Evolutionary conservation across 495 filamentous ascomycete genomes (phyloP).

Genomic region (Hypoxylon fuscum): DNA sequence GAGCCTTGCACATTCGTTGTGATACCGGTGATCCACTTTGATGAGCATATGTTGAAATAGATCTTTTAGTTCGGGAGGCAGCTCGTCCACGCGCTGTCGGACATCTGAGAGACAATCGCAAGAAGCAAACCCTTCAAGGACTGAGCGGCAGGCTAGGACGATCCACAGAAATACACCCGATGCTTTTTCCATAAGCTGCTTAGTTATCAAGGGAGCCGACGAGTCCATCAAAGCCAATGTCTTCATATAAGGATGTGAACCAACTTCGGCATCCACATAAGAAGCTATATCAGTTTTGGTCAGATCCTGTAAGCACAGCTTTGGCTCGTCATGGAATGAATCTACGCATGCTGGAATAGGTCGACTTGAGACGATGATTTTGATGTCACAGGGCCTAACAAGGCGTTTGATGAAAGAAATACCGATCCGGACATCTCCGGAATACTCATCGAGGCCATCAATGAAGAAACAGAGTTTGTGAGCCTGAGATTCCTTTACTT

Average conservation of each 20-base stretch:
- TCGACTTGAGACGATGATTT: conserved; percentile 27
- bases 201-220: not conserved
- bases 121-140: conserved; percentile 27
- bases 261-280: conserved; percentile 26
- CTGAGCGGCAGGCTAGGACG: conserved; percentile 36
- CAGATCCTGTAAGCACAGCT: conserved; percentile 41
- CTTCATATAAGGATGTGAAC: conserved; percentile 11
- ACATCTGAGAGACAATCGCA: conserved; percentile 33
- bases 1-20: conserved; percentile 6
- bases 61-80: conserved; percentile 41
- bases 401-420: conserved; percentile 11
- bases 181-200: conserved; percentile 43
- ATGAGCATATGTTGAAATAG: conserved; percentile 42
- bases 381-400: not conserved
- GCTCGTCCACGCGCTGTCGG: conserved; percentile 27
- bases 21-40: conserved; percentile 11
- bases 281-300: conserved; percentile 36
- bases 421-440: not conserved
- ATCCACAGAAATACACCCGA: conserved; percentile 54
- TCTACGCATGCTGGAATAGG: conserved; percentile 20
- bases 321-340: conserved; percentile 10
- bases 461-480: conserved; percentile 21
- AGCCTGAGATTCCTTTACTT: no score
- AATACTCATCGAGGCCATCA: no score
- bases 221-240: not conserved